Conservation (phyloP, 2,329 filamentous ascomycete genomes). For the Emmonsiellopsis sp. region DNA sequence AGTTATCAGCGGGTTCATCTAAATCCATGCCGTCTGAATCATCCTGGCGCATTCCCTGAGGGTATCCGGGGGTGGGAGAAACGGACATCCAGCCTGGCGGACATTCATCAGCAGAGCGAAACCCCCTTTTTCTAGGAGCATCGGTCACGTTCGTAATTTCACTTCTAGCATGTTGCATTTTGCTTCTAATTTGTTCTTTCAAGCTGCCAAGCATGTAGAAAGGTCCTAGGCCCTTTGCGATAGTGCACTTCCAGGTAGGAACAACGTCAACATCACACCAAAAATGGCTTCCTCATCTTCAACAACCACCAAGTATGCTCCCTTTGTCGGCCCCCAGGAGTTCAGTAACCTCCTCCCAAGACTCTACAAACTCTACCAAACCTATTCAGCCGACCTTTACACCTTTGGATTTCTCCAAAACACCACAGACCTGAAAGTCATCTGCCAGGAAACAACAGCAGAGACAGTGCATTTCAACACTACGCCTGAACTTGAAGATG, state of each 20-base stretch:
- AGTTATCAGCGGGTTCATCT: not conserved
- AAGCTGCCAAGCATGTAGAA: conserved; percentile 6
- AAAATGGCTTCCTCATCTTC: not conserved
- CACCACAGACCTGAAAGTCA: conserved; percentile 2
- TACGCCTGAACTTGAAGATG: not conserved
- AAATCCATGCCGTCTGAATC: not conserved
- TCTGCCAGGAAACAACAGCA: conserved; percentile 4
- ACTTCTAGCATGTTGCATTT: not conserved
- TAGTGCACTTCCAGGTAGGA: not conserved
- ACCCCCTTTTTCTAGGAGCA: not conserved
- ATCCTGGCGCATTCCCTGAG: not conserved
- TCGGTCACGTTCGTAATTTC: not conserved
- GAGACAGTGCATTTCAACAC: not conserved
- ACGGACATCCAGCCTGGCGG: not conserved
- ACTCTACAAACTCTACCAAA: not conserved
- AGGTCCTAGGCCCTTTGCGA: conserved; percentile 7
- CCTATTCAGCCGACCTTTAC: not conserved
- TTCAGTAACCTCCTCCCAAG: conserved; percentile 1
- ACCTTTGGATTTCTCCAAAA: conserved; percentile 2
- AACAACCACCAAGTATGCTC: conserved; percentile 2
- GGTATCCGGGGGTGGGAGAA: not conserved
- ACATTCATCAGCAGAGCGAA: not conserved
- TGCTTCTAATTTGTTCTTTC: conserved; percentile 1
- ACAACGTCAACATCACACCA: not conserved
- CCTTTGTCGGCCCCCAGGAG: not conserved